A percentile compares a stretch with the other conserved stretches of the same genome.
These are phyloP conservation scores for Pleurotus cornucopiae DNA, from an alignment of 768 basidiomycete genomes.

Conservation along the genomic window DNA sequence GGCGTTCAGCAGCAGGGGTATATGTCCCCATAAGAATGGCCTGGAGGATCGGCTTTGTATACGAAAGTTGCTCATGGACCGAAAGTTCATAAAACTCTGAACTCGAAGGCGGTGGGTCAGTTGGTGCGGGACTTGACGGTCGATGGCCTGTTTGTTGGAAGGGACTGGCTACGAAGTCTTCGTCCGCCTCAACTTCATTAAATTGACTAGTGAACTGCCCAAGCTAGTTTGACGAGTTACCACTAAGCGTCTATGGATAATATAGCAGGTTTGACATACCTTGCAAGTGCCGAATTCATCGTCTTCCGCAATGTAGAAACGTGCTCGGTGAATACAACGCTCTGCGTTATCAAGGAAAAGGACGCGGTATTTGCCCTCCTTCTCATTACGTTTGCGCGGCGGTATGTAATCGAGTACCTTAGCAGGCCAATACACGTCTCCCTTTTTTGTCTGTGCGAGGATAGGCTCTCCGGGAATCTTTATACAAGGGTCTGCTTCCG, in stretches of 20 bases:
- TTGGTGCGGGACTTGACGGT: conserved; percentile 36
- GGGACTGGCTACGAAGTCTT: conserved; percentile 27
- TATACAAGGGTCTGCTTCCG: conserved; percentile 42
- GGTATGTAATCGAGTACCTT: conserved; percentile 48
- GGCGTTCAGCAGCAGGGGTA: conserved; percentile 43
- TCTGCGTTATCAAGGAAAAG: conserved; percentile 54
- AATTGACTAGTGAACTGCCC: conserved; percentile 51
- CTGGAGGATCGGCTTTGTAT: conserved; percentile 57
- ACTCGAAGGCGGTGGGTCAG: conserved; percentile 35
- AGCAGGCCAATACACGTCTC: conserved; percentile 63
- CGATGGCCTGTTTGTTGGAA: conserved; percentile 19
- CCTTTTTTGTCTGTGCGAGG: conserved; percentile 39
- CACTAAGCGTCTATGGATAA: neutral
- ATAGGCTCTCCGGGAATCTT: conserved; percentile 67
- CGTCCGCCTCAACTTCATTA: conserved; percentile 33
- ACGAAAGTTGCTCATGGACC: conserved; percentile 58
- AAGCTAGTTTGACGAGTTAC: conserved; percentile 27
- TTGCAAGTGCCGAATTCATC: conserved; percentile 60
- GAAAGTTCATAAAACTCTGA: conserved; percentile 43
- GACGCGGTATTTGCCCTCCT: conserved; percentile 45
- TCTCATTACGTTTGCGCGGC: conserved; percentile 30
- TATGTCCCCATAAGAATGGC: conserved; percentile 58
- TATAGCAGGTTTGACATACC: conserved; percentile 25
- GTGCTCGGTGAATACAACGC: conserved; percentile 37
- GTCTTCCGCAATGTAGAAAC: conserved; percentile 57